These are phyloP conservation scores for Cercospora beticola DNA, from an alignment of 2,329 filamentous ascomycete genomes.

Conservation along the genomic window DNA sequence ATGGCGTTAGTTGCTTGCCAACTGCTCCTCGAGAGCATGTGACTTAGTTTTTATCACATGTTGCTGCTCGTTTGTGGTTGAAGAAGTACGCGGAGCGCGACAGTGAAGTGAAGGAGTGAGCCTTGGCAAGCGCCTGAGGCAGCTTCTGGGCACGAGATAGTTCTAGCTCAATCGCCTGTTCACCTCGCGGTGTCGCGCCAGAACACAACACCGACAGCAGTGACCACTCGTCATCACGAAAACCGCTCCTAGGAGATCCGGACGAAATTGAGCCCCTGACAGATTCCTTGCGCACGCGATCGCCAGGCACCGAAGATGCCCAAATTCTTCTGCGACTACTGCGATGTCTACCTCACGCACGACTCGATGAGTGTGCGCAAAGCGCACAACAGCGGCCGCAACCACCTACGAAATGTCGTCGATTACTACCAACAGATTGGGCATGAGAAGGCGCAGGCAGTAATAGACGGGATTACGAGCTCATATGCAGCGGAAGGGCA, in stretches of 20 bases:
- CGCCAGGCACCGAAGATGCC: slow-evolving; percentile 31
- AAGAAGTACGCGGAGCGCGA: background rate
- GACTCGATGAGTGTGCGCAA: slow-evolving; percentile 99
- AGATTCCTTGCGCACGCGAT: background rate
- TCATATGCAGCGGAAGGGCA: slow-evolving; percentile 95
- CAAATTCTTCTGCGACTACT: slow-evolving; percentile 72
- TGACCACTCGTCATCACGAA: background rate
- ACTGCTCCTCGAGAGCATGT: background rate
- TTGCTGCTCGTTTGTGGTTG: background rate
- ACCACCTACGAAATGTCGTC: slow-evolving; percentile 95
- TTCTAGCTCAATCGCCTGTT: background rate
- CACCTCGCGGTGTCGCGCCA: background rate
- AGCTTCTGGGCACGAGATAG: background rate
- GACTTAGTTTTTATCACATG: background rate
- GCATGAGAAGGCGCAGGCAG: slow-evolving; percentile 95
- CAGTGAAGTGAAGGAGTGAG: background rate
- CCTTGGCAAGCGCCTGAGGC: background rate
- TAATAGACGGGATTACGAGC: slow-evolving; percentile 96
- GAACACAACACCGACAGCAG: background rate
- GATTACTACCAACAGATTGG: slow-evolving; percentile 99
- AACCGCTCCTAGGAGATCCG: background rate
- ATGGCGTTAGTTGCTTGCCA: slow-evolving; percentile 17
- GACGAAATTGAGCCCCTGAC: background rate
- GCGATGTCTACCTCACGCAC: slow-evolving; percentile 99
- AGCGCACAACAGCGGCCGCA: slow-evolving; percentile 93